A percentile compares a stretch with the other conserved stretches of the same genome.
Evolutionary conservation across 2,329 filamentous ascomycete species (phyloP).

Genomic region (Colletotrichum coccodes): DNA sequence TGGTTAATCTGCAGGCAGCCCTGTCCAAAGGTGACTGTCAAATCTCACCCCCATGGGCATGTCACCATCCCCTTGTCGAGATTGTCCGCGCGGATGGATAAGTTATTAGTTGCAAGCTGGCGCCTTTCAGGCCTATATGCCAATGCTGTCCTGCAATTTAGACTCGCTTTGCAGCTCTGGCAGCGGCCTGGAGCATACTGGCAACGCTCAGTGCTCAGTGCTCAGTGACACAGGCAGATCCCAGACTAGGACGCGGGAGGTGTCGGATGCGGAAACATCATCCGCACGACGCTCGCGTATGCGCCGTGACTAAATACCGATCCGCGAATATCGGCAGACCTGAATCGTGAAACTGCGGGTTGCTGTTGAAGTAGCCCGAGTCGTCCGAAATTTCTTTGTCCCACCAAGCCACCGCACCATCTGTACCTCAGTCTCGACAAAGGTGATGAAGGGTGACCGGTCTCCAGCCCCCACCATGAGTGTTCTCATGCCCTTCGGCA

Average conservation of each 20-base stretch:
- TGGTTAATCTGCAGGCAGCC: conserved; percentile 1
- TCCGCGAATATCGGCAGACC: background rate
- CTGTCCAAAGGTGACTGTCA: background rate
- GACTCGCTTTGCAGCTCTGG: background rate
- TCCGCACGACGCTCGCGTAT: background rate
- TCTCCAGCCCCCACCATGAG: background rate
- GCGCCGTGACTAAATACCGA: conserved; percentile 4
- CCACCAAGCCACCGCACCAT: background rate
- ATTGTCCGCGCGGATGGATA: background rate
- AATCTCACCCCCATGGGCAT: background rate
- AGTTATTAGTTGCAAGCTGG: background rate
- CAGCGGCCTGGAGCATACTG: background rate
- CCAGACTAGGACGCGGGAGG: background rate
- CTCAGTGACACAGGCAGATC: background rate
- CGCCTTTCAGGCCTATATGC: background rate
- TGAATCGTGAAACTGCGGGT: background rate
- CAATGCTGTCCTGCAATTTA: background rate
- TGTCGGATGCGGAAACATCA: background rate
- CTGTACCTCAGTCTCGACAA: background rate
- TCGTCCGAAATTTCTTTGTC: conserved; percentile 1
- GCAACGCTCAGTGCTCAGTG: too few species aligned
- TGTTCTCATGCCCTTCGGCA: background rate
- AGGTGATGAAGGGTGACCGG: background rate
- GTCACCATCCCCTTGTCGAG: background rate
- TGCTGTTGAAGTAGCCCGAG: background rate